Conservation (phyloP, 768 basidiomycete genomes). For the Xanthoconium stramineum region DNA sequence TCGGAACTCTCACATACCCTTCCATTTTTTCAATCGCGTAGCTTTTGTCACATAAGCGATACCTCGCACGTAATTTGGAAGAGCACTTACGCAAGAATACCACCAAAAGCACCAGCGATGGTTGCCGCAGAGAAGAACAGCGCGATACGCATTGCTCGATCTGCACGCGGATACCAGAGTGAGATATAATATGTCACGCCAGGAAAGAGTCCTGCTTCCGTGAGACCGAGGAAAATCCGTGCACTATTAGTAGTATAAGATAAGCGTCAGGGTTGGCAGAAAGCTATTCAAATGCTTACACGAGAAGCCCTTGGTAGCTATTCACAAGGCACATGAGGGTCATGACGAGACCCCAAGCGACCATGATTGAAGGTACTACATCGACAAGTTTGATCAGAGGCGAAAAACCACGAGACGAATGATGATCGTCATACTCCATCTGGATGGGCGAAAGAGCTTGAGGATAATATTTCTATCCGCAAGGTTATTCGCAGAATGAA, state of each 20-base stretch:
- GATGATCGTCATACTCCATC: slow-evolving; percentile 30
- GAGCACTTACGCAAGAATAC: slow-evolving; percentile 41
- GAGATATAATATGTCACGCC: slow-evolving; percentile 46
- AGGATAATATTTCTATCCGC: slow-evolving; percentile 35
- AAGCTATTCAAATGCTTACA: slow-evolving; percentile 21
- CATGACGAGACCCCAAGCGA: slow-evolving; percentile 40
- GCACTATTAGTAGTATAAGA: slow-evolving; percentile 21
- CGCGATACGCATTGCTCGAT: slow-evolving; percentile 56
- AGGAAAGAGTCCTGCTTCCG: slow-evolving; percentile 46
- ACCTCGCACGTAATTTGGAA: neutral
- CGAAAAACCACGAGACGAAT: neutral
- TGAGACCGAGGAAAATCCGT: slow-evolving; percentile 43
- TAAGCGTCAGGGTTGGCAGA: neutral
- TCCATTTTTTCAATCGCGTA: slow-evolving; percentile 34
- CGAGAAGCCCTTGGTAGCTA: slow-evolving; percentile 27
- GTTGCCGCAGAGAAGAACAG: slow-evolving; percentile 66
- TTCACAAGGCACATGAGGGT: slow-evolving; percentile 39
- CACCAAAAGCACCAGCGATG: slow-evolving; percentile 49
- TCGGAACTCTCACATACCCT: slow-evolving; percentile 30
- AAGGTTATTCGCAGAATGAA: slow-evolving; percentile 1
- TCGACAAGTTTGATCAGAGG: slow-evolving; percentile 11
- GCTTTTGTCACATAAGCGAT: slow-evolving; percentile 19
- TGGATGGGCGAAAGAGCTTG: slow-evolving; percentile 35
- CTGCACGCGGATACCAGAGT: slow-evolving; percentile 58
- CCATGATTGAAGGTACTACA: slow-evolving; percentile 39